Evolutionary conservation across 495 filamentous ascomycete genomes (phyloP).

Genomic region (Pyronema omphalodes): DNA sequence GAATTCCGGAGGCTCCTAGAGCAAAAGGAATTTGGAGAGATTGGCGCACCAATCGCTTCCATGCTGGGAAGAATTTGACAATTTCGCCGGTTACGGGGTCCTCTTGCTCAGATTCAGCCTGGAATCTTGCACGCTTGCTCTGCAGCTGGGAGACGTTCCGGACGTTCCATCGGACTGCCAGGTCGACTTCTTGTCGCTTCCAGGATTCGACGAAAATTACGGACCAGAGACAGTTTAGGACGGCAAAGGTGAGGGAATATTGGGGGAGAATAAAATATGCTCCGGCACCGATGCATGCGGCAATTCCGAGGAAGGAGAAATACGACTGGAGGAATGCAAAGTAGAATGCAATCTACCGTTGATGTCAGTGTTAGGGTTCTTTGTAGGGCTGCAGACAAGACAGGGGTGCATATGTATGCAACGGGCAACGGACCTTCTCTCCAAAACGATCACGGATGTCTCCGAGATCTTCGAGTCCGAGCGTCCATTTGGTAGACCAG

Average conservation of each 20-base stretch:
- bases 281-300: slow-evolving; percentile 62
- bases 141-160: slow-evolving; percentile 71
- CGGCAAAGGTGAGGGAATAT: slow-evolving; percentile 67
- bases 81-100: slow-evolving; percentile 79
- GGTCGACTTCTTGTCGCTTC: slow-evolving; percentile 84
- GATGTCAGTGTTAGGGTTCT: not conserved
- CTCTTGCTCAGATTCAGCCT: slow-evolving; percentile 50
- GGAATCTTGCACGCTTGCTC: slow-evolving; percentile 55
- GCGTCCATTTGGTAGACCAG: slow-evolving; percentile 66
- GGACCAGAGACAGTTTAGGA: slow-evolving; percentile 71
- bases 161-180: slow-evolving; percentile 83
- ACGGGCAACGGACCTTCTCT: slow-evolving; percentile 43
- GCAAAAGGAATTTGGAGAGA: slow-evolving; percentile 81
- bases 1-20: slow-evolving; percentile 41
- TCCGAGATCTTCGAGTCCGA: slow-evolving; percentile 58
- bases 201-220: slow-evolving; percentile 89
- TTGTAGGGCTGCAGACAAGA: not conserved
- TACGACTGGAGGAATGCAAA: slow-evolving; percentile 93
- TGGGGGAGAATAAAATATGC: slow-evolving; percentile 68
- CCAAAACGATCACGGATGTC: slow-evolving; percentile 78
- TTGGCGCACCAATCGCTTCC: slow-evolving; percentile 61
- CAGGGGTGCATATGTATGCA: not conserved
- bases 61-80: slow-evolving; percentile 55
- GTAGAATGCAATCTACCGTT: slow-evolving; percentile 61
- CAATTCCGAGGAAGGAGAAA: slow-evolving; percentile 68